These are phyloP conservation scores for Emergomyces africanus DNA, from an alignment of 2,329 filamentous ascomycete genomes.

Conservation along the genomic window DNA sequence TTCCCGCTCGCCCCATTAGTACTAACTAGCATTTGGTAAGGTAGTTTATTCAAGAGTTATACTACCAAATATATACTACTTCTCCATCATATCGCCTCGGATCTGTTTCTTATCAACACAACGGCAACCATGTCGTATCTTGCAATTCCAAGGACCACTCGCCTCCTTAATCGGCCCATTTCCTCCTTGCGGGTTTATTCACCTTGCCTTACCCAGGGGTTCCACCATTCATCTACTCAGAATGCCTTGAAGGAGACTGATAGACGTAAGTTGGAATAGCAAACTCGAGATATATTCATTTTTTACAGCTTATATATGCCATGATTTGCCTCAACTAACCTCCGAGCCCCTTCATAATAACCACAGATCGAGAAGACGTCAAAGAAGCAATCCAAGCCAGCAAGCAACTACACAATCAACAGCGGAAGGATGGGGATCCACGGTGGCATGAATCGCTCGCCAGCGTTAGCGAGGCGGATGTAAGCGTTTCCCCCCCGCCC, in stretches of 20 bases:
- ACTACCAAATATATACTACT: background rate
- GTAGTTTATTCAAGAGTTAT: background rate
- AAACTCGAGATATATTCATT: background rate
- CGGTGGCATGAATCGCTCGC: conserved; percentile 70
- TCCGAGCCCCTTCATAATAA: background rate
- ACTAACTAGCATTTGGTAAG: background rate
- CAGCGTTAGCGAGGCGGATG: conserved; percentile 63
- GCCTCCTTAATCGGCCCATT: conserved; percentile 12
- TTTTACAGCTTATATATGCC: background rate
- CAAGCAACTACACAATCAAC: conserved; percentile 50
- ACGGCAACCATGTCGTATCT: conserved; percentile 24
- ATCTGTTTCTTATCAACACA: background rate
- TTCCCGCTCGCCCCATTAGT: background rate
- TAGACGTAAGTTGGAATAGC: conserved; percentile 15
- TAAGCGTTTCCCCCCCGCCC: conserved; percentile 39
- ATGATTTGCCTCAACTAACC: background rate
- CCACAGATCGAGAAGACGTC: conserved; percentile 30
- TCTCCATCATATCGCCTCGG: background rate
- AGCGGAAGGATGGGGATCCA: conserved; percentile 46
- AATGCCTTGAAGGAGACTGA: conserved; percentile 24
- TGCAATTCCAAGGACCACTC: conserved; percentile 12
- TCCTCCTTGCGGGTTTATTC: background rate
- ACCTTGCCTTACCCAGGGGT: conserved; percentile 3
- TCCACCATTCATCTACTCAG: conserved; percentile 19
- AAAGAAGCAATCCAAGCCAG: conserved; percentile 33